phyloP scores from a whole-genome alignment of 1,284 basidiomycete genomes.

The Fereydounia khargensis region DNA sequence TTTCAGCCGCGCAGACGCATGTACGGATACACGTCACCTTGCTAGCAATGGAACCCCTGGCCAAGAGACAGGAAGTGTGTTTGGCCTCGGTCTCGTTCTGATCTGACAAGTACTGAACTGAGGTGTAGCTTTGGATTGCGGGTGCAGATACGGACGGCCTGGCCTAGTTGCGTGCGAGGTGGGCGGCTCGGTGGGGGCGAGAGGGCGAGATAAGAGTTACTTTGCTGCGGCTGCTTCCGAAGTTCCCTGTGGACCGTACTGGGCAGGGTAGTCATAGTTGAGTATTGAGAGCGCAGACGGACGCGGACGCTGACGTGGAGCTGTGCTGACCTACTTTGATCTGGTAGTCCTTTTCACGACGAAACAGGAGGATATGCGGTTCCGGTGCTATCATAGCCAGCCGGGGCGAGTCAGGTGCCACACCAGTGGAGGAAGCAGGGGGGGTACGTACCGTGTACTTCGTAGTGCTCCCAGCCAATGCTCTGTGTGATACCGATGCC shows the following conservation, averaged over 20 bases:
- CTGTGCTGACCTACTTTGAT: constrained; percentile 44
- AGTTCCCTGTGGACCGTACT: constrained; percentile 15
- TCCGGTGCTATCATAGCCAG: constrained; percentile 57
- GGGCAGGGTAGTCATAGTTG: no score
- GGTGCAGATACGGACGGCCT: no score
- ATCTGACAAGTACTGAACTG: background rate
- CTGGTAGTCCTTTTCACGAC: constrained; percentile 60
- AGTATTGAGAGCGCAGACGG: no score
- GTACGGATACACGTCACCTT: no score
- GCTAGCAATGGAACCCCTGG: no score
- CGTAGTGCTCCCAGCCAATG: constrained; percentile 95
- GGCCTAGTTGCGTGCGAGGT: no score
- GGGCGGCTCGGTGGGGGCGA: no score
- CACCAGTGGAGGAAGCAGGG: background rate
- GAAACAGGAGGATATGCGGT: constrained; percentile 61
- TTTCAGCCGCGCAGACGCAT: no score
- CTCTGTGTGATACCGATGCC: constrained; percentile 94
- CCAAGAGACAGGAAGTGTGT: no score
- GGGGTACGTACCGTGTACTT: constrained; percentile 77
- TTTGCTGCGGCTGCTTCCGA: constrained; percentile 3
- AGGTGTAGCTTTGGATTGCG: no score
- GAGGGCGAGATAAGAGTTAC: no score
- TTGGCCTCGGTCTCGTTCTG: background rate
- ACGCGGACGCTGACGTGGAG: no score
- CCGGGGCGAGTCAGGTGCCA: background rate